Evolutionary conservation across 2,329 filamentous ascomycete species (phyloP).

Genomic region (Fusarium marasasianum): DNA sequence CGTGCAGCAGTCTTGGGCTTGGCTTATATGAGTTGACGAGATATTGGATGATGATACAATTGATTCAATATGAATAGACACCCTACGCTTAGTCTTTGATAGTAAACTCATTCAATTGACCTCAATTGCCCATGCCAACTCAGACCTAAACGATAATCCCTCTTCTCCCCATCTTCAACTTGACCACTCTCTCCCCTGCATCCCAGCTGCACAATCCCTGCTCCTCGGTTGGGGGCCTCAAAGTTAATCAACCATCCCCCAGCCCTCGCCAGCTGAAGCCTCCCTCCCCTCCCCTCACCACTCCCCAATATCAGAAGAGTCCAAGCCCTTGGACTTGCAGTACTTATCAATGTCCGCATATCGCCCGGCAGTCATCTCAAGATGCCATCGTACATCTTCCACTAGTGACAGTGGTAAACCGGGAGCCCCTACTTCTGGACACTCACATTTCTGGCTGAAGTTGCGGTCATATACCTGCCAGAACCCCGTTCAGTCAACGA

Average conservation of each 20-base stretch:
- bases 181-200: background rate
- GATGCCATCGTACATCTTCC: background rate
- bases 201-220: conserved; percentile 11
- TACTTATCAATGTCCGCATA: background rate
- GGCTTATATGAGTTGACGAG: background rate
- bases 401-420: background rate
- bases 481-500: background rate
- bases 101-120: background rate
- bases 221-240: conserved; percentile 19
- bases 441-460: background rate
- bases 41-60: background rate
- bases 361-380: background rate
- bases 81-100: background rate
- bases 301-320: background rate
- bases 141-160: background rate
- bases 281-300: background rate
- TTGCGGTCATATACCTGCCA: background rate
- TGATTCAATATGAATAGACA: background rate
- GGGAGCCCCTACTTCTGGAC: background rate
- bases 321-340: background rate
- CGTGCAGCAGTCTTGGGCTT: background rate
- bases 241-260: background rate
- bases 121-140: too few relatives aligned
- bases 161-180: background rate
- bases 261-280: background rate